Evolutionary conservation across 768 basidiomycete genomes (phyloP).

Genomic region (Flagelloscypha sp.): DNA sequence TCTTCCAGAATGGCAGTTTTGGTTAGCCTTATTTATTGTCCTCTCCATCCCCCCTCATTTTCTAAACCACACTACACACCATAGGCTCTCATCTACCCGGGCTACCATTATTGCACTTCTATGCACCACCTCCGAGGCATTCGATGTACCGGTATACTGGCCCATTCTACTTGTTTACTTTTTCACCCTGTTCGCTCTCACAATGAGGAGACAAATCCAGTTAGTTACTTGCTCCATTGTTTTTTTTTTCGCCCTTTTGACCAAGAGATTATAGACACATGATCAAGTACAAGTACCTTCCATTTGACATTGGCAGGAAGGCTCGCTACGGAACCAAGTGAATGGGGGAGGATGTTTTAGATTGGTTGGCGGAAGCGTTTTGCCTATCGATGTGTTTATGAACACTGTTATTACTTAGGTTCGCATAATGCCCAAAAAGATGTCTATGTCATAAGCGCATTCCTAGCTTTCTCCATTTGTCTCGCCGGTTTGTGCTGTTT

Average conservation of each 20-base stretch:
- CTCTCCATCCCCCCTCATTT: constrained; percentile 1
- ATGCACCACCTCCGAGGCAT: constrained; percentile 74
- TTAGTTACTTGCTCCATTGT: constrained; percentile 33
- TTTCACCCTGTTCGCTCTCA: constrained; percentile 87
- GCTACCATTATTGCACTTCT: constrained; percentile 77
- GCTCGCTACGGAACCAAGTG: constrained; percentile 62
- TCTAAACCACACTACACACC: constrained; percentile 1
- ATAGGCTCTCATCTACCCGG: constrained; percentile 84
- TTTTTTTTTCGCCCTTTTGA: not conserved
- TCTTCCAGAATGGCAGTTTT: constrained; percentile 95
- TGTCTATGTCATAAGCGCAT: too few relatives aligned
- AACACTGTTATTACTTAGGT: too few relatives aligned
- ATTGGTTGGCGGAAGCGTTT: not conserved
- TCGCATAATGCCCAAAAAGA: too few relatives aligned
- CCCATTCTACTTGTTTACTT: constrained; percentile 98
- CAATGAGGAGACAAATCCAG: constrained; percentile 96
- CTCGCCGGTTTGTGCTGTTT: too few relatives aligned
- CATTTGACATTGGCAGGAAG: constrained; percentile 94
- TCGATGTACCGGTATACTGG: constrained; percentile 99
- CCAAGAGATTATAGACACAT: constrained; percentile 71
- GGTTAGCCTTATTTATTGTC: constrained; percentile 36
- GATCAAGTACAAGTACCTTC: constrained; percentile 97
- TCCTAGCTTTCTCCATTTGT: too few relatives aligned
- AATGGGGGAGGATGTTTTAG: constrained; percentile 6
- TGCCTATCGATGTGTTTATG: too few relatives aligned